Base-by-base conservation (phyloP, 768 basidiomycete species). In the Xanthoconium stramineum region DNA sequence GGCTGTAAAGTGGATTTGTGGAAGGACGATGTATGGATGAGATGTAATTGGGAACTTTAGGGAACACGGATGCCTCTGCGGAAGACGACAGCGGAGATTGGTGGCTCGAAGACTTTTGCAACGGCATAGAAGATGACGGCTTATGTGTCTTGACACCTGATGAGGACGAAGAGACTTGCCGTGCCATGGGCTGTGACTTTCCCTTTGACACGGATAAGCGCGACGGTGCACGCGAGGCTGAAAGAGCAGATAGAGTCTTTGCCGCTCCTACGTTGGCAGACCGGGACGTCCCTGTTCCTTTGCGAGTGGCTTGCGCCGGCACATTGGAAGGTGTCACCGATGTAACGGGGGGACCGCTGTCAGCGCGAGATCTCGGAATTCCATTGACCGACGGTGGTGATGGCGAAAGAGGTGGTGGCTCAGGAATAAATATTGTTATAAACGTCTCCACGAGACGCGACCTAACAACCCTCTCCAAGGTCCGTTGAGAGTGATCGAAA, bases 11-110 rank as follows among this genome's bases (percentile, higher is more conserved):
- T 1, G 94, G 94, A 68, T 93, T 90, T 1, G 88, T 94, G 1
- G 94, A 95, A 5, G 92, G 88, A 24, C 76, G 79, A 67, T 94
- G 93, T 47, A 91, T 78, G 0, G 83, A 78, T 3, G 94, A 96
- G 47, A 93, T 79, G 69, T 85, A 94, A 65, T 89, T 81, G 3
- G 89, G 84, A 11, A 71, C 65, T 42, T 61, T 53, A 12, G 60
- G 64, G 37, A 60, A 61, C 15, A 48, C 43, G 49, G 39, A 47
- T 35, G 52, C 47, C 50, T 57, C 56, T 28, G 59, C 10, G 28
- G 65, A 55, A 28, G 63, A 61, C 28, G 59, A 52, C 43, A 64
- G 65, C 6, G 69, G 55, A 3, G 62, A 56, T 20, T 64, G 68
- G 19, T 70, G 65, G 53, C 59, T 64, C 19, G 61, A 55, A 33